These are phyloP conservation scores for Dactylonectria macrodidyma DNA, from an alignment of 2,329 filamentous ascomycete genomes.

Conservation along the genomic window DNA sequence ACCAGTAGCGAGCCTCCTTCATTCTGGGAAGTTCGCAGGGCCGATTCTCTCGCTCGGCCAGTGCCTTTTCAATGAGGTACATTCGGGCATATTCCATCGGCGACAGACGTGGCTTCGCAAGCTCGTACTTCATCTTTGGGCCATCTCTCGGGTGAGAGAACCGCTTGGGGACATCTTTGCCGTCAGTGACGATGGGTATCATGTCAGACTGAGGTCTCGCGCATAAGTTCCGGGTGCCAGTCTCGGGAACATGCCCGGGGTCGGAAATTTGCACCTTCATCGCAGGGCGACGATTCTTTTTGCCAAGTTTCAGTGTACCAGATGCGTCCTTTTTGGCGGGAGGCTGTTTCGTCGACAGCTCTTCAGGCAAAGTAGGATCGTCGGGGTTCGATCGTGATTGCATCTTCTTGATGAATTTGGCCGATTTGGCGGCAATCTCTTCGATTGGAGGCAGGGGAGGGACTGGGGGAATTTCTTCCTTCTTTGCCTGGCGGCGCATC, in stretches of 20 bases:
- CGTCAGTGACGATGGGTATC: neutral
- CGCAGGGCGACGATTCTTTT: conserved; percentile 29
- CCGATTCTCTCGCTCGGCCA: conserved; percentile 44
- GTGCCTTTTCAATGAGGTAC: conserved; percentile 53
- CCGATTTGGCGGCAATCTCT: conserved; percentile 43
- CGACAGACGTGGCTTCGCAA: conserved; percentile 52
- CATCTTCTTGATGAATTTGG: too few relatives aligned
- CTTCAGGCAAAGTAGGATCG: too few relatives aligned
- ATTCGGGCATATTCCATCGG: conserved; percentile 58
- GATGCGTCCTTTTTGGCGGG: too few relatives aligned
- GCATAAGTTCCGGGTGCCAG: conserved; percentile 9
- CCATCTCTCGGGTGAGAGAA: conserved; percentile 13
- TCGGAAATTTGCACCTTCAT: conserved; percentile 46
- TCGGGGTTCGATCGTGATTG: too few relatives aligned
- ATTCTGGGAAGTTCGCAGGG: conserved; percentile 50
- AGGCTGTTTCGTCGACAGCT: too few relatives aligned
- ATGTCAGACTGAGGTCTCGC: conserved; percentile 13
- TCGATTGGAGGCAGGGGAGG: conserved; percentile 53
- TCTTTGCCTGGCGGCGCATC: conserved; percentile 16
- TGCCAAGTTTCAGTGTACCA: conserved; percentile 27
- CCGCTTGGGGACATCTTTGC: conserved; percentile 2
- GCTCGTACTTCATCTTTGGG: conserved; percentile 14
- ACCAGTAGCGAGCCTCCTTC: conserved; percentile 53
- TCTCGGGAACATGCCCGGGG: conserved; percentile 35
- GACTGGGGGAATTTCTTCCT: conserved; percentile 42